phyloP scores from a whole-genome alignment of 2,329 filamentous ascomycete genomes.

The Microcyclosporella mali region DNA sequence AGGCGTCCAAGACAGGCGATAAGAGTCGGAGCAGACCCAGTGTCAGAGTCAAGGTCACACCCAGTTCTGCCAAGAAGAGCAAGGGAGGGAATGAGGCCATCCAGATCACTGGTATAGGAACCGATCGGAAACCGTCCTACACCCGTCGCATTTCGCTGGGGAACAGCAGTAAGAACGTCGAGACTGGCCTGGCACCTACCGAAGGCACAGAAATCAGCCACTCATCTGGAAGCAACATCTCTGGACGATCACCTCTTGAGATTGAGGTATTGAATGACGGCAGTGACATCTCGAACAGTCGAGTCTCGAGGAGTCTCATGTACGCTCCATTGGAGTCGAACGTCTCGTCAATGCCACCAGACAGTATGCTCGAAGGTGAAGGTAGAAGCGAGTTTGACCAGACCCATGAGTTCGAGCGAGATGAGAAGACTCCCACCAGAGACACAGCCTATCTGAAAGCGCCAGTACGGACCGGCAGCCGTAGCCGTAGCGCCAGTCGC shows the following conservation, averaged over 20 bases:
- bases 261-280: conserved; percentile 71
- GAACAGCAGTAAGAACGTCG: conserved; percentile 36
- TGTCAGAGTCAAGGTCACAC: conserved; percentile 73
- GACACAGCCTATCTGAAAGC: conserved; percentile 45
- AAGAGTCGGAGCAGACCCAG: conserved; percentile 67
- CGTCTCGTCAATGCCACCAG: conserved; percentile 74
- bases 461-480: conserved; percentile 44
- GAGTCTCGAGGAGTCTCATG: conserved; percentile 50
- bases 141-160: conserved; percentile 61
- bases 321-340: conserved; percentile 70
- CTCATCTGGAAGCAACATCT: conserved; percentile 73
- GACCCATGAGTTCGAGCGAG: conserved; percentile 36
- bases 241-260: conserved; percentile 66
- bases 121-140: conserved; percentile 64
- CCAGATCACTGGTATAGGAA: conserved; percentile 76
- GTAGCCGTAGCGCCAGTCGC: conserved; percentile 59
- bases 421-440: conserved; percentile 32
- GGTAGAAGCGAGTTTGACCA: conserved; percentile 42
- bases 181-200: conserved; percentile 23
- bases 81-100: conserved; percentile 63
- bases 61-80: conserved; percentile 57
- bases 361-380: conserved; percentile 59
- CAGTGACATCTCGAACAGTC: conserved; percentile 59
- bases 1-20: conserved; percentile 63
- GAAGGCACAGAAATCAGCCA: conserved; percentile 53